Evolutionary conservation across 1,284 basidiomycete genomes (phyloP), one percentile per base, ranked within the genome.

Genomic region (Gymnopus androsaceus): DNA sequence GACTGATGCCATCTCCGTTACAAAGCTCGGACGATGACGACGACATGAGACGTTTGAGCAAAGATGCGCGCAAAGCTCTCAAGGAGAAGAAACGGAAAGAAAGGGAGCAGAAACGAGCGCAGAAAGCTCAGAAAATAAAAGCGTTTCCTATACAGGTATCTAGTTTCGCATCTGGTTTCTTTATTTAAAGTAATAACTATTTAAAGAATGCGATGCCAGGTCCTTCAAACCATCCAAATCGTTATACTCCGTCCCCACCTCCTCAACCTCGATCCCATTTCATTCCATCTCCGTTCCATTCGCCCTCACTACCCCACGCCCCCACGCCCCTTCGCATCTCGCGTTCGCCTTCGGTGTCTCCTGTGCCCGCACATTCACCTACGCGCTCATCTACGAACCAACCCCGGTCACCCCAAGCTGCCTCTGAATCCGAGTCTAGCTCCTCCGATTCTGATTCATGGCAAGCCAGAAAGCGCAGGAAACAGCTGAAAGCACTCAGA

Each of bases 61-160:
- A 25, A 21, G 51, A 53, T 27, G 51, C 44, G 5, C 36, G 33
- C 33, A 33, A n/a, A 12, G 21, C 21, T 14, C 31, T 33, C 37
- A 60, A 45, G 44, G 56, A 25, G 54, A 61, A 12, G 59, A 66
- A 23, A 62, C 66, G 37, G 67, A 68, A 51, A 72, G 66, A 28
- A 70, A 37, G 23, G 23, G 51, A 45, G 6, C 15, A 9, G 27
- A 28, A 27, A 37, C 41, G 41, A n/a, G 41, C 30, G 31, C 58
- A 45, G 44, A 57, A 25, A 51, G 61, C 14, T 55, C 66, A 21
- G 63, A 65, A 38, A 27, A 17, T 17, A n/a, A 52, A 34, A 27
- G 30, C 41, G 17, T 45, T 45, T 27, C 51, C 51, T 3, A 17
- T 37, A 28, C 25, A n/a, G 42, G n/a, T 17, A 33, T 48, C 34